Conservation (phyloP, 78 protist genomes). For the Dictyostelium firmibasis region DNA sequence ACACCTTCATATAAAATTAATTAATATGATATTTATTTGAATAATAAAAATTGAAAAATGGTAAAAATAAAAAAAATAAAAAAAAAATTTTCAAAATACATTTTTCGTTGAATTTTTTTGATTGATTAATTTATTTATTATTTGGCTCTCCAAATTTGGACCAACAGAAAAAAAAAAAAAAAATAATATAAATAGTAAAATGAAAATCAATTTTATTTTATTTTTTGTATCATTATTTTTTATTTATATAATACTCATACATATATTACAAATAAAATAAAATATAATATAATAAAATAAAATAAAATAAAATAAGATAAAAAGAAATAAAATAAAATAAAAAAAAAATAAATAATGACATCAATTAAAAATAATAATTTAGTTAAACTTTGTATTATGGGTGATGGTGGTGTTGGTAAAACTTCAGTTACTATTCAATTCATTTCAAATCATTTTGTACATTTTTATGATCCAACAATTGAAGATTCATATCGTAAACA, state of each 20-base stretch:
- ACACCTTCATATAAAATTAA: background rate
- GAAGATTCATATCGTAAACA: conserved; percentile 98
- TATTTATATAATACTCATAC: too few species aligned
- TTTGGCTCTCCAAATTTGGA: too few species aligned
- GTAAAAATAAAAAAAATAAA: too few species aligned
- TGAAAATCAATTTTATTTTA: too few species aligned
- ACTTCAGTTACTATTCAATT: conserved; percentile 35
- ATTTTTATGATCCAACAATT: conserved; percentile 97
- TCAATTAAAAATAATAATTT: background rate
- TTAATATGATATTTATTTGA: background rate
- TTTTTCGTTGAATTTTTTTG: background rate
- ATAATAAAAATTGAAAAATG: too few species aligned
- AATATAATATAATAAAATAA: too few species aligned
- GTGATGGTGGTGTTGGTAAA: conserved; percentile 61
- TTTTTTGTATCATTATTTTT: too few species aligned
- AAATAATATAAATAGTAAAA: too few species aligned
- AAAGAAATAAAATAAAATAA: too few species aligned
- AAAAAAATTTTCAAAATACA: background rate
- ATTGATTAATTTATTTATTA: background rate
- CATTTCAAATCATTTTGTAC: conserved; percentile 59
- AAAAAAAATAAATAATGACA: too few species aligned
- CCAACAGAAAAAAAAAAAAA: background rate
- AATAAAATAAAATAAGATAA: too few species aligned
- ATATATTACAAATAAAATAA: too few species aligned
- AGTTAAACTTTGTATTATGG: conserved; percentile 17